These are phyloP conservation scores for Apiospora koreana DNA, from an alignment of 2,329 filamentous ascomycete species.

Conservation along the genomic window DNA sequence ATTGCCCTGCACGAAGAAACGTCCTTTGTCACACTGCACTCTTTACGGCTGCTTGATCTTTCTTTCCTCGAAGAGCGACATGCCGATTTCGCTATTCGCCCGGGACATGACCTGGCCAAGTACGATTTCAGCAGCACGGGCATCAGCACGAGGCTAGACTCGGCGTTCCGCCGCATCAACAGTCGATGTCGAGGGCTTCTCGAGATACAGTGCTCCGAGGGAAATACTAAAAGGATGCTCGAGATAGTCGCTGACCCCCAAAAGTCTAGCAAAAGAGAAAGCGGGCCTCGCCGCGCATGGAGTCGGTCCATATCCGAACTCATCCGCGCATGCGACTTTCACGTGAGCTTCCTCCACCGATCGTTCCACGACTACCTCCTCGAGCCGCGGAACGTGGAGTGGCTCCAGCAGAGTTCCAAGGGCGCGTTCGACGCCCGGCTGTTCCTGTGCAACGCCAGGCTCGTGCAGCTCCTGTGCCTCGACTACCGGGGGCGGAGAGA, in stretches of 20 bases:
- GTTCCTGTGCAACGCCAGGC: background rate
- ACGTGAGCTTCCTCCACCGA: background rate
- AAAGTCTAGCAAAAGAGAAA: too few relatives aligned
- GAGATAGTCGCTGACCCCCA: background rate
- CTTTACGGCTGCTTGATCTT: background rate
- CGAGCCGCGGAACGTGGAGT: background rate
- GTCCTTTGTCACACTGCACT: background rate
- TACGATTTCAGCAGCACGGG: background rate
- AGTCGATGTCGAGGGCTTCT: background rate
- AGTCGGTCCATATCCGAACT: too few relatives aligned
- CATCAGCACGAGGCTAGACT: background rate
- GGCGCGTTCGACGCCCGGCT: background rate
- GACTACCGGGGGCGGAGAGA: background rate
- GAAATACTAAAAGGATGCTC: background rate
- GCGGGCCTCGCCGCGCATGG: too few relatives aligned
- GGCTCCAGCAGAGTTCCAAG: background rate
- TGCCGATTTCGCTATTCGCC: background rate
- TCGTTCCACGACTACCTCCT: background rate
- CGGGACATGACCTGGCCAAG: background rate
- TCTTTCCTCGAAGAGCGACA: background rate
- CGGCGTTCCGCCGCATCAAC: background rate
- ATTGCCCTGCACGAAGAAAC: background rate
- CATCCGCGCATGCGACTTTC: background rate
- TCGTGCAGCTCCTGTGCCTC: background rate
- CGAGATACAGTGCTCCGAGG: background rate